Conservation (phyloP, 2,329 filamentous ascomycete genomes). For the Lomentospora prolificans region DNA sequence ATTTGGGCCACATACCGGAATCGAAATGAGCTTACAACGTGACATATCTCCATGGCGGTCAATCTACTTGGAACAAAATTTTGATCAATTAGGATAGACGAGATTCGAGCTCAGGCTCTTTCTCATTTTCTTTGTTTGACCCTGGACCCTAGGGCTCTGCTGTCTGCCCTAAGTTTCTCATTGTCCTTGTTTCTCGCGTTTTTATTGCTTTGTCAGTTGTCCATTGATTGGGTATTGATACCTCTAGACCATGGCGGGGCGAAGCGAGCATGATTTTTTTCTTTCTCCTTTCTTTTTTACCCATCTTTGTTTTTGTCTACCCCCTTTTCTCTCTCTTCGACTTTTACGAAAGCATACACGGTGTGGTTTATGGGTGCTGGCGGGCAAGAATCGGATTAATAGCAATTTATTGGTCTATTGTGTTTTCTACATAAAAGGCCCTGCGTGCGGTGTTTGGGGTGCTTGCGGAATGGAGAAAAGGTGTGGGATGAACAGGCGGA, state of each 20-base stretch:
- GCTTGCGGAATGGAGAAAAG: not conserved
- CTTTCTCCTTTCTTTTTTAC: not conserved
- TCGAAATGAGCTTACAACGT: too few species aligned
- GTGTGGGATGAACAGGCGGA: too few species aligned
- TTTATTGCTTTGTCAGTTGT: not conserved
- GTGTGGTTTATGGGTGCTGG: not conserved
- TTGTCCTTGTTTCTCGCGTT: not conserved
- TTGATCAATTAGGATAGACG: slow-evolving; percentile 1
- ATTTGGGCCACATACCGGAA: not conserved
- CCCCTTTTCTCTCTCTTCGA: not conserved
- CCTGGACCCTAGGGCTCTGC: not conserved
- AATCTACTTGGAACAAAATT: too few species aligned
- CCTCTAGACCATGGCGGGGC: slow-evolving; percentile 5
- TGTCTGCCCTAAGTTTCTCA: not conserved
- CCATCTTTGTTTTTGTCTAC: not conserved
- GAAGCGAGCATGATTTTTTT: slow-evolving; percentile 1
- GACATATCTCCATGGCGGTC: too few species aligned
- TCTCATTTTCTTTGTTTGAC: not conserved
- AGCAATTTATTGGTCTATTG: not conserved
- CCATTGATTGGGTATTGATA: slow-evolving; percentile 6
- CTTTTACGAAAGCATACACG: not conserved
- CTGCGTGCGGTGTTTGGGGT: not conserved
- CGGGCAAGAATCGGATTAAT: not conserved
- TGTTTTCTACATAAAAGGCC: not conserved
- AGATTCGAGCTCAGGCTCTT: slow-evolving; percentile 1